A percentile compares a stretch with the other conserved stretches of the same genome.
Conservation (phyloP, 163 green algal genomes). For the Botryococcus braunii region DNA sequence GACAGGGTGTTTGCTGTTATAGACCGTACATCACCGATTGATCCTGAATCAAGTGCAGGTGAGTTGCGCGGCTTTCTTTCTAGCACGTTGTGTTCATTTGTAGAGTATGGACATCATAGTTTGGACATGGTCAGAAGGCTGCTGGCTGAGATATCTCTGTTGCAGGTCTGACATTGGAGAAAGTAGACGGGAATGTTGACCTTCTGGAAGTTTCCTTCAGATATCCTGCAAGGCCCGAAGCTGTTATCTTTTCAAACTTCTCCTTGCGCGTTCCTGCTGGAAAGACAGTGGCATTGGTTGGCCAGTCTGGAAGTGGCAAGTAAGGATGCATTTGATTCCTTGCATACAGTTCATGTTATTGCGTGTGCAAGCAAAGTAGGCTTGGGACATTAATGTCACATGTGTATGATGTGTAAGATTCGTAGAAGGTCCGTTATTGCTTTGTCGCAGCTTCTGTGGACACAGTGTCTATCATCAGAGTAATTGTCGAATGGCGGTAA, state of each 20-base stretch:
- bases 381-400: neutral
- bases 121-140: too few species aligned
- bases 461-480: neutral
- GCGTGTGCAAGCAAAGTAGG: neutral
- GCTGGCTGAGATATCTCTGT: too few species aligned
- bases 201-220: conserved; percentile 72
- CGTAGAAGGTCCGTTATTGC: neutral
- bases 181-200: conserved; percentile 46
- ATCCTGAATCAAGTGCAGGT: conserved; percentile 11
- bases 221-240: conserved; percentile 72
- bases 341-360: neutral
- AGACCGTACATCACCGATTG: conserved; percentile 49
- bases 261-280: conserved; percentile 56
- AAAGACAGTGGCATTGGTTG: conserved; percentile 69
- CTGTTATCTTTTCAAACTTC: conserved; percentile 48
- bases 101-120: too few species aligned
- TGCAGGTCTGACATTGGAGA: neutral
- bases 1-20: conserved; percentile 64
- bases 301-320: conserved; percentile 76
- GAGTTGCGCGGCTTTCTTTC: too few species aligned
- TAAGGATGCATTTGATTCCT: neutral
- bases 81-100: too few species aligned
- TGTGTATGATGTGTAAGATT: neutral
- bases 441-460: neutral
- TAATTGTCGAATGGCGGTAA: neutral